These are phyloP conservation scores for Fusarium multiceps DNA, from an alignment of 2,329 filamentous ascomycete genomes.

Conservation along the genomic window DNA sequence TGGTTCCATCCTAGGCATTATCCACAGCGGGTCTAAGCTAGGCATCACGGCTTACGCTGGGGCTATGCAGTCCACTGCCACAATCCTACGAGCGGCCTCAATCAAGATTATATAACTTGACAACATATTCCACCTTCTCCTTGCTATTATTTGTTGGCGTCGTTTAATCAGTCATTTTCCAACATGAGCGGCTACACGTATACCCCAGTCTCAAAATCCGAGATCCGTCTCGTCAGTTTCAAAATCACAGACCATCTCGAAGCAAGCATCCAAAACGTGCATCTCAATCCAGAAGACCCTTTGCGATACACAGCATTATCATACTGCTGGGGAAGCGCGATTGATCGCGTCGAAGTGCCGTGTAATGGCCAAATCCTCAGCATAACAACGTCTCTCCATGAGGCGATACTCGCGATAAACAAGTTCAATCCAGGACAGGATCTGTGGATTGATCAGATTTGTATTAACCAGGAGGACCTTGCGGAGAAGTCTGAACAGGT, in stretches of 20 bases:
- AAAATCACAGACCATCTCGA: neutral
- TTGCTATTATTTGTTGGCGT: rapidly evolving
- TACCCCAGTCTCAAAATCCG: conserved; percentile 1
- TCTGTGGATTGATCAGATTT: conserved; percentile 38
- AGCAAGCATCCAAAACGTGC: conserved; percentile 21
- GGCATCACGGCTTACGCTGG: neutral
- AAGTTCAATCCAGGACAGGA: conserved; percentile 18
- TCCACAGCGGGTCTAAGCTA: neutral
- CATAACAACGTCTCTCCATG: conserved; percentile 24
- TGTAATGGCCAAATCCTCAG: conserved; percentile 14
- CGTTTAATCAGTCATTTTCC: rapidly evolving
- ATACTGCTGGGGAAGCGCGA: conserved; percentile 28
- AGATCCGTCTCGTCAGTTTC: conserved; percentile 27
- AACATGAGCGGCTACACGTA: conserved; percentile 24
- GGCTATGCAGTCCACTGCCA: conserved; percentile 19
- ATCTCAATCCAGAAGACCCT: conserved; percentile 23
- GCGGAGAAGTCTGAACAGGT: conserved; percentile 29
- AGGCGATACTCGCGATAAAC: conserved; percentile 14
- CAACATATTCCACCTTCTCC: rapidly evolving
- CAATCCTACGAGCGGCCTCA: neutral
- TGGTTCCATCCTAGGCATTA: too few relatives aligned
- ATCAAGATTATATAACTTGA: neutral
- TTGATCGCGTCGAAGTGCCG: neutral
- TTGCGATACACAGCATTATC: conserved; percentile 32
- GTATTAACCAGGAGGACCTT: conserved; percentile 30